These are phyloP conservation scores for Colletotrichum trifolii DNA, from an alignment of 2,329 filamentous ascomycete species.

Conservation along the genomic window DNA sequence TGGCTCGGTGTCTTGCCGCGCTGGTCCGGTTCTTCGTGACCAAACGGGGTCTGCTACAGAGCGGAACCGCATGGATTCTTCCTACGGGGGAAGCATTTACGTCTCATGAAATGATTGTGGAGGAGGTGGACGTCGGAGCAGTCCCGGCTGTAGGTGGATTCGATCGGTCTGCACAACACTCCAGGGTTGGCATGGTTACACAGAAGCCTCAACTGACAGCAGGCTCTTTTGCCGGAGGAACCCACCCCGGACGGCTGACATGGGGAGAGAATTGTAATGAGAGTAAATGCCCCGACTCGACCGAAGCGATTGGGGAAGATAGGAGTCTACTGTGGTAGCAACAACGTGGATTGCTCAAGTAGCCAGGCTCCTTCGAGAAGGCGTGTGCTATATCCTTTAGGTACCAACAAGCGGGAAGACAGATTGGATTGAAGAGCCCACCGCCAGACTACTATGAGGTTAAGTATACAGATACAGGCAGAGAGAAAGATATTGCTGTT, in stretches of 20 bases:
- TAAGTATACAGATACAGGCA: too few species aligned
- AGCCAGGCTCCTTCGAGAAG: conserved; percentile 3
- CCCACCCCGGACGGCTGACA: background rate
- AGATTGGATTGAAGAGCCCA: too few species aligned
- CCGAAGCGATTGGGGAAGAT: conserved; percentile 6
- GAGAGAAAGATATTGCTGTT: too few species aligned
- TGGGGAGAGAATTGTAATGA: conserved; percentile 2
- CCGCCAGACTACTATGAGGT: too few species aligned
- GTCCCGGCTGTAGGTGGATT: conserved; percentile 20
- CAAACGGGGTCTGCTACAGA: background rate
- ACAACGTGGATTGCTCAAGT: conserved; percentile 7
- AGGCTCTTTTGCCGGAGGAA: background rate
- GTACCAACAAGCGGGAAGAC: too few species aligned
- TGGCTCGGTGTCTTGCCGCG: too few species aligned
- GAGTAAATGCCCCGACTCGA: background rate
- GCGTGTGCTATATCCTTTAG: background rate
- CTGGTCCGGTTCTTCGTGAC: background rate
- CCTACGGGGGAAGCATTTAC: background rate
- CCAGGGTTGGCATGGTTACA: conserved; percentile 4
- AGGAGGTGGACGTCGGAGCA: conserved; percentile 14
- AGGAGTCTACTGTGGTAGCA: background rate
- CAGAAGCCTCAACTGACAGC: conserved; percentile 4
- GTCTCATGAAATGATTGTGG: conserved; percentile 8
- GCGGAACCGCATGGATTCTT: background rate
- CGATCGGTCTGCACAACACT: conserved; percentile 19